These are phyloP conservation scores for Phanerodontia chrysosporium DNA, from an alignment of 768 basidiomycete species.

Conservation along the genomic window DNA sequence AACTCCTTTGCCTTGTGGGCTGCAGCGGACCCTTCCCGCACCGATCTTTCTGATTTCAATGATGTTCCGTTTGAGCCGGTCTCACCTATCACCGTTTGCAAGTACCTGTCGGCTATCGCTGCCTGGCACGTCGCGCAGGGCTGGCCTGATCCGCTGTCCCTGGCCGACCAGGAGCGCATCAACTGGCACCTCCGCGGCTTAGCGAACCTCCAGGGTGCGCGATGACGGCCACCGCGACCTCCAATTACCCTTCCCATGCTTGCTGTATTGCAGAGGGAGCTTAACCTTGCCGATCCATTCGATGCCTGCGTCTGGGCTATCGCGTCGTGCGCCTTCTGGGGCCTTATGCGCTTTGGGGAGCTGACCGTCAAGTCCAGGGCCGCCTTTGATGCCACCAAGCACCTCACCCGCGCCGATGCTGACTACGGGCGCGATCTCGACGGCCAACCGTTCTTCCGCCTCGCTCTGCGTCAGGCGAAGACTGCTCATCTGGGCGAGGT, in stretches of 20 bases:
- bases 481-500: conserved; percentile 30
- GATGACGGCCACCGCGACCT: conserved; percentile 23
- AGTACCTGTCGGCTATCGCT: conserved; percentile 33
- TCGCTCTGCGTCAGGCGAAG: conserved; percentile 33
- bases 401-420: conserved; percentile 24
- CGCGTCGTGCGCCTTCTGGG: conserved; percentile 35
- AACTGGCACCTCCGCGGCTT: conserved; percentile 29
- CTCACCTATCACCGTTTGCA: conserved; percentile 18
- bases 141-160: conserved; percentile 30
- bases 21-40: conserved; percentile 23
- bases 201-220: conserved; percentile 16
- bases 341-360: conserved; percentile 36
- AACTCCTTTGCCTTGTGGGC: conserved; percentile 35
- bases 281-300: conserved; percentile 29
- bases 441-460: conserved; percentile 23
- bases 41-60: conserved; percentile 5
- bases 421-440: conserved; percentile 22
- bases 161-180: conserved; percentile 16
- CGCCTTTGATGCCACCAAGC: conserved; percentile 18
- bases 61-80: conserved; percentile 29
- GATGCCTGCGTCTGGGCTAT: conserved; percentile 39
- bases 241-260: conserved; percentile 33
- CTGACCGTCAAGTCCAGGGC: conserved; percentile 23
- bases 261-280: conserved; percentile 12
- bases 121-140: conserved; percentile 38